phyloP scores from a whole-genome alignment of 768 basidiomycete genomes.

The Suillus americanus region DNA sequence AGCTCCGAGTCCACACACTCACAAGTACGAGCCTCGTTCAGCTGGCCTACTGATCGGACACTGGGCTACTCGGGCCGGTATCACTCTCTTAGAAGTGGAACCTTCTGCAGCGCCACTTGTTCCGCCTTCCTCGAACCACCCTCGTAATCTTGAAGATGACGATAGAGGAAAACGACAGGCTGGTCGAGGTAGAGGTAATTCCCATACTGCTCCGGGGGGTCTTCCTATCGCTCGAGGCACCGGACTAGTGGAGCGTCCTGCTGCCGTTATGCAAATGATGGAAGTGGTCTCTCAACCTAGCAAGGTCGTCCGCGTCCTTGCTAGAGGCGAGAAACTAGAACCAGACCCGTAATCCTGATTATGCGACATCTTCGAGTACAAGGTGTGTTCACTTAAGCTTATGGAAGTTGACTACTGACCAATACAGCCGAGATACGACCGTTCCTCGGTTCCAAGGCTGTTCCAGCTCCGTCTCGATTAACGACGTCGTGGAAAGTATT shows the following conservation, averaged over 20 bases:
- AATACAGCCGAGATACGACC: conserved; percentile 1
- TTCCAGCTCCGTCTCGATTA: conserved; percentile 3
- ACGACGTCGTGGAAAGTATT: conserved; percentile 3
- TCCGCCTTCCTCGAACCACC: conserved; percentile 15
- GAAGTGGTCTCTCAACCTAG: conserved; percentile 70
- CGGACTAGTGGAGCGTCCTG: conserved; percentile 72
- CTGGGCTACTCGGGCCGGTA: conserved; percentile 67
- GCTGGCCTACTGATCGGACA: conserved; percentile 59
- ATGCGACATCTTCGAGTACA: background rate
- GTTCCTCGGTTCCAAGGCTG: conserved; percentile 5
- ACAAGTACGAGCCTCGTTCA: conserved; percentile 65
- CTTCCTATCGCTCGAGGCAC: conserved; percentile 24
- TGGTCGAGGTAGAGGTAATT: conserved; percentile 30
- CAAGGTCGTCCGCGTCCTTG: conserved; percentile 75
- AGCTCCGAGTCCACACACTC: conserved; percentile 51
- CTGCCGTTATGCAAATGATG: conserved; percentile 83
- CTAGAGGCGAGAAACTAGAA: conserved; percentile 83
- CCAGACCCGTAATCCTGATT: conserved; percentile 32
- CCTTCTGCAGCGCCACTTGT: conserved; percentile 29
- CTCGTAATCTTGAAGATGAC: conserved; percentile 31
- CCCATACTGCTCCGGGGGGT: conserved; percentile 18
- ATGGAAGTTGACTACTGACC: conserved; percentile 3
- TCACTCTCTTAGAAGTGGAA: conserved; percentile 53
- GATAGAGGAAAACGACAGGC: conserved; percentile 30
- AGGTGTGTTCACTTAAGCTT: background rate